Conservation (phyloP, 2,329 filamentous ascomycete genomes). For the Epichloe sp. region DNA sequence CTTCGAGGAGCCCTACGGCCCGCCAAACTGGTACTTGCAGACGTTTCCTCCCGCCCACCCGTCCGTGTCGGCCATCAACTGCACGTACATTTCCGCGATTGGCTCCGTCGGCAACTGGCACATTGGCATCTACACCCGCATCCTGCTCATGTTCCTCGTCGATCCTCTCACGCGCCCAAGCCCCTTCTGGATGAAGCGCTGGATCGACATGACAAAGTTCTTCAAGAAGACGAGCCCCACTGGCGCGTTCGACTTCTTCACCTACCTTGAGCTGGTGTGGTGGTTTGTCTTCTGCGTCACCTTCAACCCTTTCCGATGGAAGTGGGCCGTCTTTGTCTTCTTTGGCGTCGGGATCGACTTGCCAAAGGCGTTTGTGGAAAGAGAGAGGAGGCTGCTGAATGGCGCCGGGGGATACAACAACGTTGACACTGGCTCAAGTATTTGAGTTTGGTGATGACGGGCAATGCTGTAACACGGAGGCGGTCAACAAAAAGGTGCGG, state of each 20-base stretch:
- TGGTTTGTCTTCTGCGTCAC: slow-evolving; percentile 72
- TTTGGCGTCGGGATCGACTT: slow-evolving; percentile 57
- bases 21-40: slow-evolving; percentile 82
- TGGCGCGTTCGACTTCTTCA: slow-evolving; percentile 79
- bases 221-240: slow-evolving; percentile 59
- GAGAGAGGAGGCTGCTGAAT: slow-evolving; percentile 50
- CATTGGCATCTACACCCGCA: slow-evolving; percentile 78
- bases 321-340: slow-evolving; percentile 77
- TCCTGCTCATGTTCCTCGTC: slow-evolving; percentile 74
- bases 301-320: slow-evolving; percentile 81
- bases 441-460: slow-evolving; percentile 4
- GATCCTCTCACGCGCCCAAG: slow-evolving; percentile 64
- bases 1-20: slow-evolving; percentile 59
- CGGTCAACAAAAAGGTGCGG: background rate
- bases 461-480: background rate
- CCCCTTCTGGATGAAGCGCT: slow-evolving; percentile 64
- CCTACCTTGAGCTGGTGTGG: slow-evolving; percentile 71
- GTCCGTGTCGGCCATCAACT: slow-evolving; percentile 67
- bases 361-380: slow-evolving; percentile 51
- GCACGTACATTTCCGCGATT: slow-evolving; percentile 70
- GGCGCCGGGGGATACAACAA: slow-evolving; percentile 25
- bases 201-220: slow-evolving; percentile 71
- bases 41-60: slow-evolving; percentile 67
- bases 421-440: slow-evolving; percentile 10
- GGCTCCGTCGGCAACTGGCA: slow-evolving; percentile 79